phyloP scores from a whole-genome alignment of 2,329 filamentous ascomycete genomes.

The Diaporthe longicolla region DNA sequence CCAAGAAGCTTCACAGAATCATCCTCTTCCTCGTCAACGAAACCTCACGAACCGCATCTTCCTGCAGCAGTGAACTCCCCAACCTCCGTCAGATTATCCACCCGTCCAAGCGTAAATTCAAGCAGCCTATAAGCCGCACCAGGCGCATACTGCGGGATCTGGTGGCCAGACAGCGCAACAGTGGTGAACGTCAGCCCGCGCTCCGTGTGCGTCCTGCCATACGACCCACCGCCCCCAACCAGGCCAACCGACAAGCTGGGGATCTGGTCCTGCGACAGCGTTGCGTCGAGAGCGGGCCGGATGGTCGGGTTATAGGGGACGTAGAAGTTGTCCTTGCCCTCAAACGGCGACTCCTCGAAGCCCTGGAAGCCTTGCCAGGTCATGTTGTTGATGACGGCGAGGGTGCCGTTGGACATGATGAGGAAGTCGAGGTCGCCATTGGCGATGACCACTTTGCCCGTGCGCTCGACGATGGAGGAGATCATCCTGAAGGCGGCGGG shows the following conservation, averaged over 20 bases:
- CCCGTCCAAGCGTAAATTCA: slow-evolving; percentile 40
- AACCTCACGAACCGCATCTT: neutral
- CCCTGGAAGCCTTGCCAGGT: slow-evolving; percentile 77
- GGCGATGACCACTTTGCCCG: slow-evolving; percentile 37
- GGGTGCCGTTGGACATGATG: slow-evolving; percentile 73
- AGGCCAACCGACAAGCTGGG: slow-evolving; percentile 32
- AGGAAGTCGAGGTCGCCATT: slow-evolving; percentile 61
- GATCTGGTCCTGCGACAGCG: neutral
- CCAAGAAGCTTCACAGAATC: neutral
- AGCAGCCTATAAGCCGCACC: slow-evolving; percentile 38
- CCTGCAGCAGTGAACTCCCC: slow-evolving; percentile 39
- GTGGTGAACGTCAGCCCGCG: slow-evolving; percentile 37
- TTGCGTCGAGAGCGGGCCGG: neutral
- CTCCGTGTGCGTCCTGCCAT: slow-evolving; percentile 39
- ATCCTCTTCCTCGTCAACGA: neutral
- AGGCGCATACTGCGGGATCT: slow-evolving; percentile 41
- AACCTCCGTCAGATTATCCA: slow-evolving; percentile 31
- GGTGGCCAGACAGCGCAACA: slow-evolving; percentile 36
- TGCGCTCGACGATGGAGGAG: slow-evolving; percentile 37
- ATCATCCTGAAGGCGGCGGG: slow-evolving; percentile 29
- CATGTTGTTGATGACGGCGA: slow-evolving; percentile 79
- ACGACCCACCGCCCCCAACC: slow-evolving; percentile 37
- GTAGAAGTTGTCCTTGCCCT: slow-evolving; percentile 33
- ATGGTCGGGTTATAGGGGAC: slow-evolving; percentile 41
- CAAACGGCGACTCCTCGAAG: slow-evolving; percentile 66